Base-by-base conservation (phyloP, 495 filamentous ascomycete species). In the Hypomontagnella monticulosa region DNA sequence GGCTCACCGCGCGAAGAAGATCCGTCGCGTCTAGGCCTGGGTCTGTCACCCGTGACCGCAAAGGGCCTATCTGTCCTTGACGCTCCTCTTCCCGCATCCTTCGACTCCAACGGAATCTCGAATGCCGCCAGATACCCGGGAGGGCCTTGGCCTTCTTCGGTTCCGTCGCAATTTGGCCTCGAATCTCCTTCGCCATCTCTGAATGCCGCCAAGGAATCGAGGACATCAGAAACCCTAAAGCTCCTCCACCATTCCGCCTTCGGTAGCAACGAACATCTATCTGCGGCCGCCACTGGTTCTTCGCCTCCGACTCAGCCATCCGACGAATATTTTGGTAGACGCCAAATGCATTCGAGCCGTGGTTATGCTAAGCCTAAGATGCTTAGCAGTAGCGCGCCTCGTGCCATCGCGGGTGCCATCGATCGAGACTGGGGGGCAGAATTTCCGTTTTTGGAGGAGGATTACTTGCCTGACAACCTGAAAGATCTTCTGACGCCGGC, bases 31-130 rank as follows among this genome's bases (percentile, higher is more conserved):
- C 83, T 80, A 77, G 89, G 76, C 65, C 80, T 89, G 30, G 88
- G 90, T 19, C 84, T 92, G 58, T 94, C 94, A n/a, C 92, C 93
- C 18, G 83, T 74, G 76, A 86, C 79, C 18, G 73, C 74, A 8
- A 87, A 85, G 69, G 87, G 87, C 7, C 83, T 93, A 40, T 96
- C 87, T 42, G 91, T 93, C n/a, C 84, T 97, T 15, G 95, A 99
- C 80, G 96, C 93, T 5, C 92, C 92, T 1, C 86, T 99, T 19
- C 95, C 95, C 7, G 93, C 92, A 9, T 98, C 95, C 1, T 97
- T 99, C 72, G 96, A 98, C 74, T 96, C 92, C 71, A 93, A 98
- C 67, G 95, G 95, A 41, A 91, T 97, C 15, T 97, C 93, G 4
- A 90, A 92, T 71, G 91, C 91, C 53, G 94, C 95, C 19, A 85